Evolutionary conservation across 768 basidiomycete species (phyloP), one percentile per base, ranked within the genome.

Genomic region (Kockovaella imperatae): DNA sequence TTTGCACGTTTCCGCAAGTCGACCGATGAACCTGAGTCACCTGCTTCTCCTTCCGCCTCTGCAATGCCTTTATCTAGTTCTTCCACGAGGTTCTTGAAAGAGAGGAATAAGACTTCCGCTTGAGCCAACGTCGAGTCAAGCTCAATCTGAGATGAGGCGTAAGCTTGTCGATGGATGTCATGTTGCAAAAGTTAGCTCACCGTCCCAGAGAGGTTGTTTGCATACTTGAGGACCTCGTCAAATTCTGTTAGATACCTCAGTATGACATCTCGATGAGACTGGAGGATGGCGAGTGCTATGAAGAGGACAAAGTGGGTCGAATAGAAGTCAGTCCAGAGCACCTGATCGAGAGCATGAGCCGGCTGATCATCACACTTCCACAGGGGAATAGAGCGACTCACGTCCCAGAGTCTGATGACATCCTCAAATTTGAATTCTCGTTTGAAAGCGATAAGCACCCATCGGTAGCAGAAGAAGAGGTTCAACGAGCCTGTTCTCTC

Each of bases 391-490:
- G n/a, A 18, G 24, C 35, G 38, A 62, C 67, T 31, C 39, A 72
- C 83, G 69, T 99, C 95, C 95, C 95, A 99, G 7, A 97, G 73
- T 5, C 80, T 77, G 35, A 93, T 75, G 31, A 97, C 86, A 44
- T 95, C 86, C 26, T 86, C 80, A 71, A 97, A 96, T 3, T 83
- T 75, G 69, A 97, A 96, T 72, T 99, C 95, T 50, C 95, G 84
- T 73, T 99, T 96, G 78, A 95, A 96, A 0, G 84, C 75, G 55
- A 96, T 95, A 31, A 72, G 42, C 17, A 67, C 79, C 60, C 75
- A 91, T 80, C 93, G 81, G 80, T 96, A 99, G 71, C 90, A 96
- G 76, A 96, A 96, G 77, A 97, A 97, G 24, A 97, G 71, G 71
- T 97, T 96, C 53, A 97, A 76, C 1, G 80, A 83, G 53, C 91